phyloP scores from a whole-genome alignment of 495 filamentous ascomycete genomes.

The Lasiosphaeria miniovina region DNA sequence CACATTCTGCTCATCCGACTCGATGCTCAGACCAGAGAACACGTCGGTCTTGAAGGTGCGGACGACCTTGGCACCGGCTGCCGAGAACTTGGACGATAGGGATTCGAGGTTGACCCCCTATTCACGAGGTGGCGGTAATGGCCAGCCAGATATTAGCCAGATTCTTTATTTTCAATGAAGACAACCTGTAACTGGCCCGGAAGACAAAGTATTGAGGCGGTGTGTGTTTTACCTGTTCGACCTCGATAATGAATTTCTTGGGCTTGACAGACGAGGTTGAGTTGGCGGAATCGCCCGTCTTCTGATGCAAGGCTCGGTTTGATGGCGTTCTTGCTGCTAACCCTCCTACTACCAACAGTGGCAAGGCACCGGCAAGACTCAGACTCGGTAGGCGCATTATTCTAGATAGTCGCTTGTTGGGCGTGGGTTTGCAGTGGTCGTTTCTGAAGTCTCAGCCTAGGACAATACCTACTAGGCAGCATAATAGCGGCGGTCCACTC shows the following conservation, averaged over 20 bases:
- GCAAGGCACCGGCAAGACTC: neutral
- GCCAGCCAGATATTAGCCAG: too few species aligned
- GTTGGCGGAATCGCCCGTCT: neutral
- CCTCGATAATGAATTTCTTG: conserved; percentile 19
- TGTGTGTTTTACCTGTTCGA: conserved; percentile 10
- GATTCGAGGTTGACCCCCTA: conserved; percentile 11
- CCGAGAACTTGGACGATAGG: conserved; percentile 8
- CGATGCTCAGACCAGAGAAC: conserved; percentile 31
- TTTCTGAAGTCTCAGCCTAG: neutral
- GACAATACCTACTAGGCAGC: too few species aligned
- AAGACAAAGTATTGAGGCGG: neutral
- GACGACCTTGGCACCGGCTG: conserved; percentile 15
- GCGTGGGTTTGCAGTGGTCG: neutral
- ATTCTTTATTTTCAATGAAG: too few species aligned
- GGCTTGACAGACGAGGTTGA: neutral
- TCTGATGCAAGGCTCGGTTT: neutral
- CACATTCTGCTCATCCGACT: conserved; percentile 24
- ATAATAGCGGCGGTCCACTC: neutral
- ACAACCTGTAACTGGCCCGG: too few species aligned
- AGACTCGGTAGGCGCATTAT: conserved; percentile 1
- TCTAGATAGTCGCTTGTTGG: too few species aligned
- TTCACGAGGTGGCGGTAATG: too few species aligned
- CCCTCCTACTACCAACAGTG: neutral
- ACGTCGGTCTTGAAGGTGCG: conserved; percentile 34
- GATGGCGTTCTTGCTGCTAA: neutral